Conservation (phyloP, 2,329 filamentous ascomycete species). For the Dactylonectria macrodidyma region DNA sequence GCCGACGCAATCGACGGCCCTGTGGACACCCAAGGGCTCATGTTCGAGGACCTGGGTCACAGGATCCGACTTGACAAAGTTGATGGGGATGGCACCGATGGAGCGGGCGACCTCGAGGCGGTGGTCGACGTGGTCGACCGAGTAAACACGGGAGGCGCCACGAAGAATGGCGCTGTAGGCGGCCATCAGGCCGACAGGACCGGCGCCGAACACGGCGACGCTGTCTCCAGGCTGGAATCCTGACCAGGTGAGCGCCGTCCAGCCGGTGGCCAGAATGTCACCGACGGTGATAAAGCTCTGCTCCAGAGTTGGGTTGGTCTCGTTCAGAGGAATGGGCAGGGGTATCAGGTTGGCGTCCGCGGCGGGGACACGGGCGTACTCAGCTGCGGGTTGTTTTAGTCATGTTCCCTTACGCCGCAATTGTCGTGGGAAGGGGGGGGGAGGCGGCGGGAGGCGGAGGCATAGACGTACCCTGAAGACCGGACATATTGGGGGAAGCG, state of each 20-base stretch:
- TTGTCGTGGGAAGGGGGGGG: too few relatives aligned
- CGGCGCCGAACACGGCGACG: not conserved
- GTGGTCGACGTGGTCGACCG: not conserved
- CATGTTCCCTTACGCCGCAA: too few relatives aligned
- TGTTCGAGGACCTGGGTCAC: conserved; percentile 28
- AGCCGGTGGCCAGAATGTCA: not conserved
- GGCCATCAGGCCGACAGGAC: not conserved
- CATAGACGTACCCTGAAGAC: too few relatives aligned
- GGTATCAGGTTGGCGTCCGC: conserved; percentile 21
- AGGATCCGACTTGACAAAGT: not conserved
- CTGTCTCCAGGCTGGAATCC: not conserved
- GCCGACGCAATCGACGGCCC: conserved; percentile 25
- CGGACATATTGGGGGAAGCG: too few relatives aligned
- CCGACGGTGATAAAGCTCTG: not conserved
- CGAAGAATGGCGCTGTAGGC: not conserved
- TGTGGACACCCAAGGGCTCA: conserved; percentile 18
- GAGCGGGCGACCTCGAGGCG: not conserved
- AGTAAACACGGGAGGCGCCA: not conserved
- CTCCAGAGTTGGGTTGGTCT: not conserved
- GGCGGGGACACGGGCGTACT: conserved; percentile 26
- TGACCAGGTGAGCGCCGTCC: not conserved
- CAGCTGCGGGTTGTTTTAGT: conserved; percentile 12
- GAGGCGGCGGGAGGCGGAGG: too few relatives aligned
- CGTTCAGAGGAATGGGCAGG: not conserved
- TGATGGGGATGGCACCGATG: not conserved